These are phyloP conservation scores for Myriangium duriaei DNA, from an alignment of 2,329 filamentous ascomycete genomes.

Conservation along the genomic window DNA sequence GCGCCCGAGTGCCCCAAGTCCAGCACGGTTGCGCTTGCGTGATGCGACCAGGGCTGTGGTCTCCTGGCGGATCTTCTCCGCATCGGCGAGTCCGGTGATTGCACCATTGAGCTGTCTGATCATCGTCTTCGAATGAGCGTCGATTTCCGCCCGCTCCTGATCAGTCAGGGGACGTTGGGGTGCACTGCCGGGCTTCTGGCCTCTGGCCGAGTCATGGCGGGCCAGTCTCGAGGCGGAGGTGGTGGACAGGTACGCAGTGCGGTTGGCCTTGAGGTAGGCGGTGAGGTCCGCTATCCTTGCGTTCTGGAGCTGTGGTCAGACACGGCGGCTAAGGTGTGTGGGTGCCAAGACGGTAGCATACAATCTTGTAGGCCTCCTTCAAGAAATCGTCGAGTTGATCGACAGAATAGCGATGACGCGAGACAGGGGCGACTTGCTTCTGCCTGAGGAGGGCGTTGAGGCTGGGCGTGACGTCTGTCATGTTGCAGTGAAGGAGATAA, in stretches of 20 bases:
- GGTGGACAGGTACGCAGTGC: constrained; percentile 82
- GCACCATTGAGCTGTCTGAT: constrained; percentile 74
- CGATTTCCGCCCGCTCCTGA: constrained; percentile 71
- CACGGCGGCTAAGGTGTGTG: constrained; percentile 19
- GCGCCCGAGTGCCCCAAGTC: constrained; percentile 55
- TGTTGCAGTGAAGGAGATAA: constrained; percentile 11
- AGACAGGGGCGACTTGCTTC: constrained; percentile 40
- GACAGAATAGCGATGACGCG: constrained; percentile 30
- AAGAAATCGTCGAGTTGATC: constrained; percentile 66
- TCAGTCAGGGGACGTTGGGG: constrained; percentile 57
- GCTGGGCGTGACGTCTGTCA: constrained; percentile 50
- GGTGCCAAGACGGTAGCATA: constrained; percentile 29
- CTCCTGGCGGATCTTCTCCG: constrained; percentile 68
- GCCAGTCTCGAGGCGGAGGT: constrained; percentile 41
- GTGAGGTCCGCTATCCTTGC: constrained; percentile 72
- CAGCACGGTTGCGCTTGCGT: constrained; percentile 52
- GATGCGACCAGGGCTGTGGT: constrained; percentile 58
- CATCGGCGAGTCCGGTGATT: constrained; percentile 67
- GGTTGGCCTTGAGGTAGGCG: constrained; percentile 66
- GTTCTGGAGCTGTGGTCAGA: constrained; percentile 46
- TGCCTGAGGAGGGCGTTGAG: constrained; percentile 57
- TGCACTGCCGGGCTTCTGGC: constrained; percentile 19
- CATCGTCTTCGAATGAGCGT: constrained; percentile 73
- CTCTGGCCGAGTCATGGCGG: constrained; percentile 25
- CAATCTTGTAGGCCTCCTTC: constrained; percentile 88